A percentile compares a stretch with the other conserved stretches of the same genome.
These are phyloP conservation scores for Globisporangium polare DNA, from an alignment of 352 stramenopile genomes.

Conservation along the genomic window DNA sequence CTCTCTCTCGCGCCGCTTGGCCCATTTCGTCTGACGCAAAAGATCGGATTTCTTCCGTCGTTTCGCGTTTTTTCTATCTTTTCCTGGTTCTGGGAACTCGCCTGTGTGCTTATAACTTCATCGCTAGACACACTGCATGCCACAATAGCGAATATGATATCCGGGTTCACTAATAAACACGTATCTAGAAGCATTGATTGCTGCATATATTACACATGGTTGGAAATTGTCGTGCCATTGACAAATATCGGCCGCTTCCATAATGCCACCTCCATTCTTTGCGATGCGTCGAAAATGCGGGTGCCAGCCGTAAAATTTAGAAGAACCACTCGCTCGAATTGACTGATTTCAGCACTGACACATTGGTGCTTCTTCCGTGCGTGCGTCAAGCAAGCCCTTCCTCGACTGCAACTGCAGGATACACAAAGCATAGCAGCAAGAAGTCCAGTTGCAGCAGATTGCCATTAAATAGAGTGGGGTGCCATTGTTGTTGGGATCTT, in stretches of 20 bases:
- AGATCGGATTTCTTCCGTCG: slow-evolving; percentile 5
- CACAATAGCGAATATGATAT: too few species aligned
- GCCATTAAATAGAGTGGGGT: background rate
- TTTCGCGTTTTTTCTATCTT: slow-evolving; percentile 8
- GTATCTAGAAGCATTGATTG: background rate
- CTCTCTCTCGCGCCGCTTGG: slow-evolving; percentile 1
- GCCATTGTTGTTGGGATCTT: background rate
- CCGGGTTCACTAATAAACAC: too few species aligned
- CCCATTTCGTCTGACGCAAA: slow-evolving; percentile 2
- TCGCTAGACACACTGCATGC: background rate
- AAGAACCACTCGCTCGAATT: background rate
- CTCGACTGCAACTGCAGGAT: background rate
- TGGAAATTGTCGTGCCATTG: background rate
- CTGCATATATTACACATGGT: background rate
- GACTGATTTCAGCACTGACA: background rate
- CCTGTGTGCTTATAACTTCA: background rate
- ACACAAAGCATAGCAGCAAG: background rate
- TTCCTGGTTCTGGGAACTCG: background rate
- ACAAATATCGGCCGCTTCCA: background rate
- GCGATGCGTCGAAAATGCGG: background rate
- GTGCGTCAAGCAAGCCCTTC: background rate
- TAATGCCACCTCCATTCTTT: background rate
- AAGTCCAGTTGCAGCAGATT: background rate
- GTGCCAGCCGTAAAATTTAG: background rate
- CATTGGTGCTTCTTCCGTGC: background rate